Evolutionary conservation across 768 basidiomycete genomes (phyloP), one percentile per base, ranked within the genome.

Genomic region (Amanita subjunquillea): DNA sequence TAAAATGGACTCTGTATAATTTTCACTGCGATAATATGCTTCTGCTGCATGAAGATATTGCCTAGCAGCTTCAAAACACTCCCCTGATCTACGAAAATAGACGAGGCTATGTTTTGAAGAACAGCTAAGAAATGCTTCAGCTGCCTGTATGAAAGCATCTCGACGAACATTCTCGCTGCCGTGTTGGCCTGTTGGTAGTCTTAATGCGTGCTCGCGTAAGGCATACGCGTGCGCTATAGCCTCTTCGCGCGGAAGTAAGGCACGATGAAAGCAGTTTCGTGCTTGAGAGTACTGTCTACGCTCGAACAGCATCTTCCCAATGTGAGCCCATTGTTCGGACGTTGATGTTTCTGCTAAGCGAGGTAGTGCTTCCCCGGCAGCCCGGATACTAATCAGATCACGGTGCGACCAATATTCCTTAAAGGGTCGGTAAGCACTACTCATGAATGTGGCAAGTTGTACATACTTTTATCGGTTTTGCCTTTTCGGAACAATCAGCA

Each of bases 391-490:
- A 1, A 85, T 63, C 27, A 74, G 72, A 49, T 65, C 58, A 22
- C 65, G 67, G 0, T 65, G 63, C 1, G 67, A 69, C 83, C 82
- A 85, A 29, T 80, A 65, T 4, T 66, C 58, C 83, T 85, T 50
- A 13, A 48, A 23, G 20, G 47, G 12, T 34, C 13, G 12, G 34
- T 34, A 13, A 34, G 34, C 12, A 34, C 13, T 32, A 3, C 3
- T 13, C 34, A 34, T 34, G 9, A 44, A 3, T 9, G 7, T 22
- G 17, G 4, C 13, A 25, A 20, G 37, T 43, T 15, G 8, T 22
- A 60, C 73, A 46, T 46, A 83, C 83, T 57, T 72, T 68, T 77
- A 85, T 80, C 2, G 82, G 73, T 39, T 78, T 74, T 15, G 74
- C 69, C 53, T 73, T 78, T 1, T 69, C 64, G 0, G 83, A 85